These are phyloP conservation scores for Didymella arachidicola DNA, from an alignment of 2,329 filamentous ascomycete species.

Conservation along the genomic window DNA sequence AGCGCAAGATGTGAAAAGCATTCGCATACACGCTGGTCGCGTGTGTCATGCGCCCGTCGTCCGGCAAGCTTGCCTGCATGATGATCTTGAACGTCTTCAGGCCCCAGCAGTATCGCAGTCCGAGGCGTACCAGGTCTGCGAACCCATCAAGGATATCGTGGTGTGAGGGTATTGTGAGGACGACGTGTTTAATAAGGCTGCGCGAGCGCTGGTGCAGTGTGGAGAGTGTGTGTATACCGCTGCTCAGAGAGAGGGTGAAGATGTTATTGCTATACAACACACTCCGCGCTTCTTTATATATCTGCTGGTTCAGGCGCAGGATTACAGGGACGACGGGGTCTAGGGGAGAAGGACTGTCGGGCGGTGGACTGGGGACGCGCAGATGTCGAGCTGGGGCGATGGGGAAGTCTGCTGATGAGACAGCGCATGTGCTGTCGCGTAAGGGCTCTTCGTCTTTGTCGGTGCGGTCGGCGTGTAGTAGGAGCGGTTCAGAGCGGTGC, in stretches of 20 bases:
- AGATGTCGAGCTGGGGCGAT: not conserved
- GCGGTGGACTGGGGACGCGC: constrained; percentile 1
- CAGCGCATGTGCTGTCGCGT: constrained; percentile 15
- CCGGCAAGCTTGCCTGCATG: constrained; percentile 45
- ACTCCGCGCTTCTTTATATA: constrained; percentile 47
- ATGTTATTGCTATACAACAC: constrained; percentile 45
- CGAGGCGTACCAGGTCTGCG: constrained; percentile 55
- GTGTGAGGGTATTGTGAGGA: constrained; percentile 55
- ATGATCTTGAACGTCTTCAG: constrained; percentile 53
- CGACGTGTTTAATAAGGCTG: constrained; percentile 54
- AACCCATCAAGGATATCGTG: constrained; percentile 58
- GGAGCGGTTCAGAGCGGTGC: constrained; percentile 37
- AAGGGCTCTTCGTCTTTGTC: constrained; percentile 11
- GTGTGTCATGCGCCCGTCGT: constrained; percentile 36
- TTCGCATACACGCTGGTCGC: constrained; percentile 57
- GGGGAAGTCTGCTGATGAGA: not conserved
- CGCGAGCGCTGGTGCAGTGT: constrained; percentile 54
- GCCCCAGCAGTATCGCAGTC: constrained; percentile 56
- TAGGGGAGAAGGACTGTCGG: not conserved
- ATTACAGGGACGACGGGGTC: constrained; percentile 49
- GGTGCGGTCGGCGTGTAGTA: constrained; percentile 37
- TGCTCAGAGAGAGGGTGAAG: constrained; percentile 49
- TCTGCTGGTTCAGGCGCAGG: constrained; percentile 50
- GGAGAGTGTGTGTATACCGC: constrained; percentile 50
- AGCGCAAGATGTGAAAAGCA: constrained; percentile 57